Percentiles rank a stretch among this genome's conserved stretches.
These are phyloP conservation scores for Pyricularia grisea DNA, from an alignment of 2,329 filamentous ascomycete genomes.

Conservation along the genomic window DNA sequence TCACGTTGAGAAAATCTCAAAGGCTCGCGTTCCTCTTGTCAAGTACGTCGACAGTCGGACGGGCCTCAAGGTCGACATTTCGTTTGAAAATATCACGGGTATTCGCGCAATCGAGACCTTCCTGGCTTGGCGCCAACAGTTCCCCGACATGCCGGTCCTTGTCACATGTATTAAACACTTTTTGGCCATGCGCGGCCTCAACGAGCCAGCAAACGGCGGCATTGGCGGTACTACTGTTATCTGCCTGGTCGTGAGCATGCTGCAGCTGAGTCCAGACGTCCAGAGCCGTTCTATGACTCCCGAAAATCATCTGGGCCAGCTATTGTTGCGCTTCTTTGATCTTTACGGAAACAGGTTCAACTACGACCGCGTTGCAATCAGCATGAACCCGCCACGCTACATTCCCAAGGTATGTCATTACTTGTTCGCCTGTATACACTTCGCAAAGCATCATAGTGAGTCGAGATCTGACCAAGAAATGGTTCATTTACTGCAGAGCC, in stretches of 20 bases:
- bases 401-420: conserved; percentile 58
- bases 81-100: conserved; percentile 85
- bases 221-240: conserved; percentile 92
- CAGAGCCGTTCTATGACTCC: conserved; percentile 50
- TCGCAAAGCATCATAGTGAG: background rate
- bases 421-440: background rate
- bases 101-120: conserved; percentile 75
- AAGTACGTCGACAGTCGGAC: conserved; percentile 79
- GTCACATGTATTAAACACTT: conserved; percentile 91
- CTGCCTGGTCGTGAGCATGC: conserved; percentile 81
- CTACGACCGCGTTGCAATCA: conserved; percentile 60
- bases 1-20: conserved; percentile 57
- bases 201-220: conserved; percentile 85
- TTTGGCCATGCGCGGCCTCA: conserved; percentile 76
- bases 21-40: conserved; percentile 81
- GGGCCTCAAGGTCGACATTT: conserved; percentile 79
- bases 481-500: conserved; percentile 21
- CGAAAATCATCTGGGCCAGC: conserved; percentile 63
- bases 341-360: conserved; percentile 82
- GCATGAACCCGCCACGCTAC: conserved; percentile 64
- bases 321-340: conserved; percentile 81
- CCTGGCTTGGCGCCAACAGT: conserved; percentile 65
- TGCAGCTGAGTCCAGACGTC: conserved; percentile 69
- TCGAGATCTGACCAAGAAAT: background rate
- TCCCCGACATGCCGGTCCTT: conserved; percentile 76